Base-by-base conservation (phyloP, 2,329 filamentous ascomycete genomes). In the Huntiella abstrusa region DNA sequence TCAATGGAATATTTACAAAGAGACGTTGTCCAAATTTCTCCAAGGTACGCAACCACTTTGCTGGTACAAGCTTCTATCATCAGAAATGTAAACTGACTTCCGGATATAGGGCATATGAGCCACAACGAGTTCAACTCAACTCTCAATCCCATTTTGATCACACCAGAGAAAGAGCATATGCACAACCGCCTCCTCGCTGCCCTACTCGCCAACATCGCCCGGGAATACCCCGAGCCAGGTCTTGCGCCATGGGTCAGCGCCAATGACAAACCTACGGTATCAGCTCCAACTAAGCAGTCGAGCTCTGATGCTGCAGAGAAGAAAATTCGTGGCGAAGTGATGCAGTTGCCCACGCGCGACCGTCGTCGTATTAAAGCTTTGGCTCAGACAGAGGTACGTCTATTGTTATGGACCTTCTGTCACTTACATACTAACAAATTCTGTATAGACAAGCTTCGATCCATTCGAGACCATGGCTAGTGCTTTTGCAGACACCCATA, bases 201-300 rank as follows among this genome's bases (percentile, higher is more conserved):
- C 47, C 74, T 81, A 54, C 77, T 77, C 58, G 75, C 70, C 55
- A 82, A 82, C 67, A 71, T 80, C 50, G 80, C 75, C 33, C 65
- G 77, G 49, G 77, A 81, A 57, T 73, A 78, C 65, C 77, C 77
- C 49, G 77, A 80, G 52, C 68, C 68, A 57, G 76, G 76, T 54
- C 69, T 78, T 55, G 77, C 77, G 41, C 73, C 74, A 51, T 82
- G 77, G 77, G 77, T 81, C 57, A 80, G 75, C 58, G 75, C 77
- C 46, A 79, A 80, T 55, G 77, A 81, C 54, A 81, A 81, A 55
- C 75, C 75, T 13, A 61, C 69, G 13, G 62, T 70, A 8, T 66
- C 65, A 37, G 62, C 69, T 32, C 70, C 71, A 52, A 70, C 64
- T 53, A 81, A 81, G 57, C 72, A 74, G 16, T 68, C 75, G 41